Evolutionary conservation across 1,284 basidiomycete species (phyloP), one percentile per base, ranked within the genome.

Genomic region (Sporisorium exsertum): DNA sequence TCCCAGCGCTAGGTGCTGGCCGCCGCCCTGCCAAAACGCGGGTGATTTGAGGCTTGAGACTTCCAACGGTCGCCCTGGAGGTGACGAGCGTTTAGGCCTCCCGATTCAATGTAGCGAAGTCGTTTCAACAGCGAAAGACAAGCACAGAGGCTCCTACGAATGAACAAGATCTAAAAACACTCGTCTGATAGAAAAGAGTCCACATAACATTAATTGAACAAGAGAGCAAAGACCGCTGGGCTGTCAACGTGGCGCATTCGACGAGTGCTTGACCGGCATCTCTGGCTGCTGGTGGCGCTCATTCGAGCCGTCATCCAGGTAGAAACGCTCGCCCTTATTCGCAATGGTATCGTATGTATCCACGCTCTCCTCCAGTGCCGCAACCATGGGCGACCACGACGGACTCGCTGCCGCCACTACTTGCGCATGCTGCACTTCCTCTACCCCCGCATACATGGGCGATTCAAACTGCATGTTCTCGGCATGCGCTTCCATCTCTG

Each of bases 401-500:
- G 62, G 54, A 40, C 53, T 54, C 13, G 58, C 40, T 15, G 27
- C 20, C n/a, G 32, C 20, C 15, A 4, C 20, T 13, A 16, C 27
- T 5, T 20, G 53, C 10, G 46, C 29, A 18, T 9, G 18, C 49
- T 46, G 42, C 26, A 47, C 46, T 22, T 51, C 50, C 43, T 55
- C 53, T n/a, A 40, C 45, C 0, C 59, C 59, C 26, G 40, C 43
- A 27, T 65, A 58, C 62, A 66, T 26, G 20, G 67, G 67, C 57
- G 67, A 59, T 27, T 65, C 74, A 15, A 72, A 68, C 15, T 57
- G 55, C 74, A 77, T 77, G 20, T 37, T 68, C 47, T 79, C 77
- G 35, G 77, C 77, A 37, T 77, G 73, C 10, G 72, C 73, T 47
- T 79, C 77, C 77, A 79, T 79, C 58, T 79, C 72, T 20, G 77